Percentiles rank a stretch among this genome's conserved stretches.
Evolutionary conservation across 2,329 filamentous ascomycete genomes (phyloP).

Genomic region (Colletotrichum paranaense): DNA sequence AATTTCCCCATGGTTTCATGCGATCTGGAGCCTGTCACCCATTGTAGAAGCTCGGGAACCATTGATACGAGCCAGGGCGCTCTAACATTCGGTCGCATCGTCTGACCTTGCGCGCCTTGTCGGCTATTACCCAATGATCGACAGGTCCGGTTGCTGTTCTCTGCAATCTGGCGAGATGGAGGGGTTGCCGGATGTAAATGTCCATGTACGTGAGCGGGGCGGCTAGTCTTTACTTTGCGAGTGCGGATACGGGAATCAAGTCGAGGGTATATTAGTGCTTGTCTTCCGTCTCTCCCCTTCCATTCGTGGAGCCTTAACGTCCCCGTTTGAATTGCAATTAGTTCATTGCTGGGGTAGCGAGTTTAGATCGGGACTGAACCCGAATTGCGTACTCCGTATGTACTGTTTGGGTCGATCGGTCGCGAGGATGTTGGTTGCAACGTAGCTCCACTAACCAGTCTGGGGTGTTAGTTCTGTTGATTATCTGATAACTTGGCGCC

Average conservation of each 20-base stretch:
- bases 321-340: not conserved
- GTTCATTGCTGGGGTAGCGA: not conserved
- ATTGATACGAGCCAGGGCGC: conserved; percentile 10
- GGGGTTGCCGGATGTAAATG: not conserved
- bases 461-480: not conserved
- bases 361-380: not conserved
- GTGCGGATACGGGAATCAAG: not conserved
- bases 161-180: not conserved
- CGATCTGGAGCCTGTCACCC: conserved; percentile 5
- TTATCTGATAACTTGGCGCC: not conserved
- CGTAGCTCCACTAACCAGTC: not conserved
- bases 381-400: not conserved
- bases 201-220: conserved; percentile 9
- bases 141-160: not conserved
- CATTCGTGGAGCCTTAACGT: not conserved
- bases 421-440: not conserved
- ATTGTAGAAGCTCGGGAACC: conserved; percentile 21
- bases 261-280: too few relatives aligned
- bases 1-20: conserved; percentile 11
- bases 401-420: not conserved
- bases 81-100: not conserved
- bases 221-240: not conserved
- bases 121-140: conserved; percentile 11
- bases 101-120: not conserved
- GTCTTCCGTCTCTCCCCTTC: too few relatives aligned